Evolutionary conservation across 768 basidiomycete genomes (phyloP).

Genomic region (Ramaria rubella): DNA sequence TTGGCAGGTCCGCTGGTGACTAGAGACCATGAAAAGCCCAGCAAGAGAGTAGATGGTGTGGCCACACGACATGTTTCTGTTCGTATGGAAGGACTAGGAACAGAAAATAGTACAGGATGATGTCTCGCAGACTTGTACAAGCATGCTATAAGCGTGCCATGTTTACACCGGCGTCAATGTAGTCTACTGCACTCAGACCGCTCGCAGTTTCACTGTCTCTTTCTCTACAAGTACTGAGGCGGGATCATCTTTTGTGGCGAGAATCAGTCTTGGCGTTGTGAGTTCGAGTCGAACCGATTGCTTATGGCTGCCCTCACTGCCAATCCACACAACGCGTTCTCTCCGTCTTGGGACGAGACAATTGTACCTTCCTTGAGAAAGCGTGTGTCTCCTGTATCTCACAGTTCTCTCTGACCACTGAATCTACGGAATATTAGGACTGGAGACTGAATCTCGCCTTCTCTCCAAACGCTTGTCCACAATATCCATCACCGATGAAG

Average conservation of each 20-base stretch:
- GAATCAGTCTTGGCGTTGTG: neutral
- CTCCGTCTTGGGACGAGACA: conserved; percentile 70
- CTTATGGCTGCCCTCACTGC: conserved; percentile 10
- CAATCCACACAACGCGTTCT: conserved; percentile 6
- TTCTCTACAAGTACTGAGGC: neutral
- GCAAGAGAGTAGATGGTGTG: neutral
- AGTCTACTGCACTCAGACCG: neutral
- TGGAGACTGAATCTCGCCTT: conserved; percentile 74
- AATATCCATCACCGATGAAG: conserved; percentile 55
- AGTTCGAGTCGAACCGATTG: neutral
- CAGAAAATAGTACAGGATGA: too few species aligned
- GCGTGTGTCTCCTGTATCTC: conserved; percentile 40
- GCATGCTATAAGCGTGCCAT: neutral
- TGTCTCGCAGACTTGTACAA: neutral
- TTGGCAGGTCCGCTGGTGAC: conserved; percentile 38
- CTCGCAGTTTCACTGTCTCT: neutral
- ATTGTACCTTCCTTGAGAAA: conserved; percentile 78
- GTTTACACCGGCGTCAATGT: neutral
- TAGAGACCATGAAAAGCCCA: neutral
- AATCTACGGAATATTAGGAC: conserved; percentile 40
- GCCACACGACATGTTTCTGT: neutral
- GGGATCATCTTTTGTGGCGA: neutral
- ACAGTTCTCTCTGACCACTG: neutral
- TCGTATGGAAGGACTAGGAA: too few species aligned
- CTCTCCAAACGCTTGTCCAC: conserved; percentile 72